Percentiles rank a stretch among this genome's conserved stretches.
Evolutionary conservation across 306 rosid species (phyloP).

Genomic region (Malus orientalis): DNA sequence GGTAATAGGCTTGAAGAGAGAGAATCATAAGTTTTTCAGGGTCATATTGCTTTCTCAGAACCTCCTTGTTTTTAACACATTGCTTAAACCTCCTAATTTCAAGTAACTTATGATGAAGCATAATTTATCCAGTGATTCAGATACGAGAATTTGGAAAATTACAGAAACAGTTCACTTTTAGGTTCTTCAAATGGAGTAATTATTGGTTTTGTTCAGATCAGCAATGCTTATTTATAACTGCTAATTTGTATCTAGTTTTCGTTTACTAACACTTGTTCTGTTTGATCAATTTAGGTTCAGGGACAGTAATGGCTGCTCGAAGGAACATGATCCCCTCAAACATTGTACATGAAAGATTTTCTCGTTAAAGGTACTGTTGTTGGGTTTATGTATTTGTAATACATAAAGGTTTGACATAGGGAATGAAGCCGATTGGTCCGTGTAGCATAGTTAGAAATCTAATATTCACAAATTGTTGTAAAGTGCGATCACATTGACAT

Average conservation of each 20-base stretch:
- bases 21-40: not conserved
- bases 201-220: not conserved
- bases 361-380: constrained; percentile 2
- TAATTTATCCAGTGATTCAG: not conserved
- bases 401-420: constrained; percentile 1
- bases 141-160: not conserved
- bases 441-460: not conserved
- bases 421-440: constrained; percentile 19
- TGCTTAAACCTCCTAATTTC: not conserved
- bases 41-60: not conserved
- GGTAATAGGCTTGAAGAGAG: not conserved
- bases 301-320: not conserved
- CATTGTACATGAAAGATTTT: not conserved
- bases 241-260: not conserved
- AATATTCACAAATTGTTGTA: not conserved
- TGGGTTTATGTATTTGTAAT: constrained; percentile 15
- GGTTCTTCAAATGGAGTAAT: not conserved
- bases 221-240: not conserved
- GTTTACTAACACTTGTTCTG: not conserved
- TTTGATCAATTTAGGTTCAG: not conserved
- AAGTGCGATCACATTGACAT: not conserved
- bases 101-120: not conserved
- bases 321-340: not conserved
- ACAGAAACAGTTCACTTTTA: not conserved
- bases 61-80: not conserved